Evolutionary conservation across 2,329 filamentous ascomycete genomes (phyloP), one percentile per base, ranked within the genome.

Genomic region (Fusarium albosuccineum): DNA sequence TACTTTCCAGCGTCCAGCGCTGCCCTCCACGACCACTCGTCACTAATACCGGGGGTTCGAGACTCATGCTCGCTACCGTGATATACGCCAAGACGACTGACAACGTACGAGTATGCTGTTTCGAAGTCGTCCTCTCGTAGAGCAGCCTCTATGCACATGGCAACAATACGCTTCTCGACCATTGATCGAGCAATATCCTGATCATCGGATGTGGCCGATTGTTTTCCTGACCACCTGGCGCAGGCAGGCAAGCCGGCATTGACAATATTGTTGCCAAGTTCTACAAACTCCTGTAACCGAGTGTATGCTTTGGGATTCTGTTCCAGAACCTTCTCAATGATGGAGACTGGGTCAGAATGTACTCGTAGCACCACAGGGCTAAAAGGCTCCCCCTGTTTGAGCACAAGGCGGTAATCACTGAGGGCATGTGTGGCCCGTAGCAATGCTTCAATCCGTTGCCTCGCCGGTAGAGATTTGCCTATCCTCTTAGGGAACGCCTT

Each of bases 21-120:
- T 7, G 92, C 92, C 61, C 88, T 89, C 92, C 92, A 96, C 2
- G 91, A 91, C 77, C 91, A 90, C 60, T 91, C 85, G 68, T 93
- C 91, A 13, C 78, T 72, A 16, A 59, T 56, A 2, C 36, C 41
- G 10, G 33, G 42, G 36, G 36, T 16, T 29, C 49, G 57, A 16
- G 36, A 46, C 16, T 46, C 50, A 9, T 36, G 39, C 22, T 56
- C 39, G 16, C 46, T 54, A 33, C 52, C 55, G 66, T 68, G 26
- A 8, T 72, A 62, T 9, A 73, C 61, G 8, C 84, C 82, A 0
- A 96, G 82, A 22, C 91, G 87, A 73, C 89, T 93, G 46, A 93
- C 86, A 2, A 94, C 90, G 73, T 92, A 95, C 0, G 92, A 94
- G 76, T 95, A 96, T 10, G 92, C 92, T 0, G 92, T 96, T 75